Evolutionary conservation across 306 rosid genomes (phyloP).

Genomic region (Fagus sylvatica): DNA sequence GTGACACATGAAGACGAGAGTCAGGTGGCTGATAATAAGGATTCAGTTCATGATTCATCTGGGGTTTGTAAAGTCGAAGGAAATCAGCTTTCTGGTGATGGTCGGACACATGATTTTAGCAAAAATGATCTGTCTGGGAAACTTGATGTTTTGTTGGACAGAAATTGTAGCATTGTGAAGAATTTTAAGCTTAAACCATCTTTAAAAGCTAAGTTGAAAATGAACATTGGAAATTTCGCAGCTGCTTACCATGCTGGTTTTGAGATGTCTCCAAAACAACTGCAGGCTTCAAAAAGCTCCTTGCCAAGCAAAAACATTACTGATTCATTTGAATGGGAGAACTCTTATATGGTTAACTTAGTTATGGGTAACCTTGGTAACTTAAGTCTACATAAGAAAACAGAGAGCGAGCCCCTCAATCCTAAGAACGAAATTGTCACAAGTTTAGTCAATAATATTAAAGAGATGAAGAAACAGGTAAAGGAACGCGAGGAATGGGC

Average conservation of each 20-base stretch:
- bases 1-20: neutral
- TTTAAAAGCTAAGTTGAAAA: conserved; percentile 3
- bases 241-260: neutral
- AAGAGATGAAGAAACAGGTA: conserved; percentile 3
- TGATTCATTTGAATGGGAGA: conserved; percentile 2
- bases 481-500: conserved; percentile 13
- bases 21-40: neutral
- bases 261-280: neutral
- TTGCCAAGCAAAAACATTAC: neutral
- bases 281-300: neutral
- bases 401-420: neutral
- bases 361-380: neutral
- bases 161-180: neutral
- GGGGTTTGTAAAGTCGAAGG: neutral
- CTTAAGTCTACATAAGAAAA: neutral
- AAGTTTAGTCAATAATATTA: neutral
- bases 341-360: conserved; percentile 2
- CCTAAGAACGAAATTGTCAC: conserved; percentile 1
- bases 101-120: neutral
- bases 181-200: neutral
- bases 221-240: neutral
- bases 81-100: neutral
- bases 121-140: neutral
- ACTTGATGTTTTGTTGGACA: neutral
- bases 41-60: neutral